Percentiles rank a stretch among this genome's conserved stretches.
Conservation (phyloP, 352 stramenopile species). For the Globisporangium nodosum region DNA sequence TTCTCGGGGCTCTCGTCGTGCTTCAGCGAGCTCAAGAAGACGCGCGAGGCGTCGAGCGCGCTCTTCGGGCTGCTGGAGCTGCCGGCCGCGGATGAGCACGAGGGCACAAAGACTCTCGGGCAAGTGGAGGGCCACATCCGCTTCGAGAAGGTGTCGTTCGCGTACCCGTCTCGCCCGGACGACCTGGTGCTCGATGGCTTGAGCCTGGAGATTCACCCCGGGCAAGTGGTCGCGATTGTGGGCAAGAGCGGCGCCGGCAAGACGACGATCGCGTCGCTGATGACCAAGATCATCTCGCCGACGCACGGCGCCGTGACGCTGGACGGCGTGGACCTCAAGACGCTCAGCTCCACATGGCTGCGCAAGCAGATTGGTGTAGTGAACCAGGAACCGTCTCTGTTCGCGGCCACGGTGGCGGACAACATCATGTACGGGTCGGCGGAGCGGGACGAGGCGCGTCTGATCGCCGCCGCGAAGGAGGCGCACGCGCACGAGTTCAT, state of each 20-base stretch:
- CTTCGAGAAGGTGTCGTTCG: conserved; percentile 81
- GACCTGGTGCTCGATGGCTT: conserved; percentile 57
- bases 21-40: conserved; percentile 71
- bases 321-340: conserved; percentile 66
- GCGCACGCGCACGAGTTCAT: conserved; percentile 81
- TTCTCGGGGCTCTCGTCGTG: conserved; percentile 86
- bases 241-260: conserved; percentile 83
- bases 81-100: conserved; percentile 19
- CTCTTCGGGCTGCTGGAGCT: conserved; percentile 65
- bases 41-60: conserved; percentile 62
- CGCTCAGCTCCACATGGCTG: conserved; percentile 63
- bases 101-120: conserved; percentile 38
- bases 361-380: conserved; percentile 86
- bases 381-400: conserved; percentile 82
- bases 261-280: conserved; percentile 71
- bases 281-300: conserved; percentile 73
- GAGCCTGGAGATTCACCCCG: conserved; percentile 63
- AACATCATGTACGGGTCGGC: conserved; percentile 84
- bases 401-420: conserved; percentile 70
- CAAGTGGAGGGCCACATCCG: conserved; percentile 56
- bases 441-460: conserved; percentile 42
- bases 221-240: conserved; percentile 83
- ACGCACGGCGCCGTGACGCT: conserved; percentile 53
- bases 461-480: conserved; percentile 59
- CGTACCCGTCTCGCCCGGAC: conserved; percentile 77